Evolutionary conservation across 108 stramenopile genomes (phyloP), one percentile per base, ranked within the genome.

Genomic region (Nitzschia sp.): DNA sequence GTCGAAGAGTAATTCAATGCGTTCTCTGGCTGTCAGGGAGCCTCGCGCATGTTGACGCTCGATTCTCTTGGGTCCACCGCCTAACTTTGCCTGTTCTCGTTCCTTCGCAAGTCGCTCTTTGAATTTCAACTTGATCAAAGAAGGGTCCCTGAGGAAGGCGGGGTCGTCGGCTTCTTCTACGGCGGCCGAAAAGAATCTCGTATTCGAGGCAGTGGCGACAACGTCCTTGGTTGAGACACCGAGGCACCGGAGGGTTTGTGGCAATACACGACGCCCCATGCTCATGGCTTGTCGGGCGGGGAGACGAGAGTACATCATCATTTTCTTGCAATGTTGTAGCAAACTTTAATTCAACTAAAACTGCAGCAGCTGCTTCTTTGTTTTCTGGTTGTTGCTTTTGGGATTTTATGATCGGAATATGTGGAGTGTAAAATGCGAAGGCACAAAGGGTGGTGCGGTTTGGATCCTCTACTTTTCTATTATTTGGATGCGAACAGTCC

Each of bases 21-120:
- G 90, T 81, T 99, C 99, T 28, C 99, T 82, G 8, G 99, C 99
- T 16, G 98, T 97, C n/a, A 99, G 87, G 31, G 96, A 97, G 44
- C 99, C 99, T 67, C 84, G 85, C 9, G 69, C 79, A 72, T 99
- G 99, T 73, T 97, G 96, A 48, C 76, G 78, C 25, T 80, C 81
- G 22, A 99, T 91, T 29, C 98, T 78, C 1, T 45, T 62, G 57
- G 65, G 32, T 1, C 99, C 99, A 19, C 99, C 98, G 11, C 99
- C 99, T 33, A 87, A 57, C 21, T 94, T 53, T 0, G 97, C 86
- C 2, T 66, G 28, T 32, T 72, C 48, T 23, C 80, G 78, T 26
- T 91, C 90, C 0, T 72, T 62, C 0, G 65, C 68, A 45, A 98
- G 85, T 3, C 77, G 78, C 6, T 75, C 68, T 3, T 96, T 87